phyloP scores from a whole-genome alignment of 2,329 filamentous ascomycete genomes.

The Exophiala dermatitidis region DNA sequence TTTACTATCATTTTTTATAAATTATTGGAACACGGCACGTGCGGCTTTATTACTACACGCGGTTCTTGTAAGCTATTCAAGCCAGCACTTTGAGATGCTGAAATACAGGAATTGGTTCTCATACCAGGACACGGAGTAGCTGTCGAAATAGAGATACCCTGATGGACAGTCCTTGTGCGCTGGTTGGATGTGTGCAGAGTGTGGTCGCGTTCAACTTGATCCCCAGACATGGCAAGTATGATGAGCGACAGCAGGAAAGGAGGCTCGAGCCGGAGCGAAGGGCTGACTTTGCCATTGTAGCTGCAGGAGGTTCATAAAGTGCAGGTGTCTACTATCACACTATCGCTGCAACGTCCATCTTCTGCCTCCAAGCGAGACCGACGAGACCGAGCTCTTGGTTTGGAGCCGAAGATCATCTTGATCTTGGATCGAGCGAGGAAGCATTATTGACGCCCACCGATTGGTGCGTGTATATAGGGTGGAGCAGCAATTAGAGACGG shows the following conservation, averaged over 20 bases:
- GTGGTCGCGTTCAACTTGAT: constrained; percentile 24
- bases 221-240: constrained; percentile 35
- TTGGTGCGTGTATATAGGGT: neutral
- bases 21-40: constrained; percentile 14
- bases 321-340: neutral
- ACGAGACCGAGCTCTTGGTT: neutral
- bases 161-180: constrained; percentile 46
- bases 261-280: constrained; percentile 39
- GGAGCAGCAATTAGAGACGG: neutral
- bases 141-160: constrained; percentile 48
- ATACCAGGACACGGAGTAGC: constrained; percentile 40
- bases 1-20: too few species aligned
- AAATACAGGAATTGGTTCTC: too few species aligned
- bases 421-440: neutral
- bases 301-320: constrained; percentile 39
- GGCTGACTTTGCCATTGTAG: constrained; percentile 46
- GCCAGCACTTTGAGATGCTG: too few species aligned
- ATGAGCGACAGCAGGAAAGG: constrained; percentile 44
- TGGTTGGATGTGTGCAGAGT: constrained; percentile 48
- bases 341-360: too few species aligned
- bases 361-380: neutral
- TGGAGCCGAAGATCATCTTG: neutral
- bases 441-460: neutral
- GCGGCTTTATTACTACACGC: constrained; percentile 43
- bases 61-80: too few species aligned